phyloP scores from a whole-genome alignment of 2,329 filamentous ascomycete species.

The Paracoccidioides brasiliensis region DNA sequence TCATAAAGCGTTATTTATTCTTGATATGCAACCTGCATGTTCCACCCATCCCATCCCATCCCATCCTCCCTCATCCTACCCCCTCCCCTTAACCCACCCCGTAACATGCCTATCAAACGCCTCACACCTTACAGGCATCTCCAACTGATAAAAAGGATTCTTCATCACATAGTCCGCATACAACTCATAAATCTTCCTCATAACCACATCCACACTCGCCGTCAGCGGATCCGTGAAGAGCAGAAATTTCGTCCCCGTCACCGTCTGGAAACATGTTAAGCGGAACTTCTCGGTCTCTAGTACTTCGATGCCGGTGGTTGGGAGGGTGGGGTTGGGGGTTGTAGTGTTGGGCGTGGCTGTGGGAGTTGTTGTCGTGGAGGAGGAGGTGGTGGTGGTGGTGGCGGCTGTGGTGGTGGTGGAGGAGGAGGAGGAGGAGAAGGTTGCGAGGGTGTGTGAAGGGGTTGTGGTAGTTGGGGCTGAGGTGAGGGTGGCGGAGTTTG shows the following conservation, averaged over 20 bases:
- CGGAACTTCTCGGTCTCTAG: slow-evolving; percentile 91
- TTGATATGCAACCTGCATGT: no score
- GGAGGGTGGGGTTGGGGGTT: slow-evolving; percentile 21
- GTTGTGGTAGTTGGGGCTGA: slow-evolving; percentile 21
- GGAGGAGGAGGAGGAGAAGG: slow-evolving; percentile 16
- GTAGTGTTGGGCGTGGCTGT: slow-evolving; percentile 18
- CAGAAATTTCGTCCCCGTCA: slow-evolving; percentile 90
- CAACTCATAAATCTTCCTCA: slow-evolving; percentile 79
- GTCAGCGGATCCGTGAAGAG: slow-evolving; percentile 87
- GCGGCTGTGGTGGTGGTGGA: slow-evolving; percentile 12
- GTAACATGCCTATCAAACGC: slow-evolving; percentile 80
- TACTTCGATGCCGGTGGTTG: slow-evolving; percentile 63
- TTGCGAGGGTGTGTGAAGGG: slow-evolving; percentile 10
- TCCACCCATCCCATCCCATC: not conserved
- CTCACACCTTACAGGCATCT: slow-evolving; percentile 94
- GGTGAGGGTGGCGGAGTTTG: slow-evolving; percentile 13
- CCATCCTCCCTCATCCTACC: slow-evolving; percentile 24
- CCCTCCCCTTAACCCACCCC: slow-evolving; percentile 58
- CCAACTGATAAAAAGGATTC: slow-evolving; percentile 95
- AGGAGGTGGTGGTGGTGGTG: slow-evolving; percentile 23
- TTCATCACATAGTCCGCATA: slow-evolving; percentile 99
- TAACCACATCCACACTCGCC: slow-evolving; percentile 60
- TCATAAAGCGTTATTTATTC: not conserved
- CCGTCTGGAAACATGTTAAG: slow-evolving; percentile 86
- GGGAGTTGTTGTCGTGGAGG: slow-evolving; percentile 14